phyloP scores from a whole-genome alignment of 2,329 filamentous ascomycete genomes.

The Paracorniculantispora psalliotae region DNA sequence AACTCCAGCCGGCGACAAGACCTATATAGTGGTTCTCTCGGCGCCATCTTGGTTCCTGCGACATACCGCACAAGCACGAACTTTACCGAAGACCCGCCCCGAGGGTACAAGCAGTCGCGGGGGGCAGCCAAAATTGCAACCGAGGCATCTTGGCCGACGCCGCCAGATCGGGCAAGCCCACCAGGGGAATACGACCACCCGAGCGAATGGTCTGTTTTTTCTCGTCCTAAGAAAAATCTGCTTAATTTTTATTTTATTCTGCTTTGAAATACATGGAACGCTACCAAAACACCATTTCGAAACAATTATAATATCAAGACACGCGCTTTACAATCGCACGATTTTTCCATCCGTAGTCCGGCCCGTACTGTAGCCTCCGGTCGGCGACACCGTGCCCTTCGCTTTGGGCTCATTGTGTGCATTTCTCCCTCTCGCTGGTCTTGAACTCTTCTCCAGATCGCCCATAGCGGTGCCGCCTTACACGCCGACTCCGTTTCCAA shows the following conservation, averaged over 20 bases:
- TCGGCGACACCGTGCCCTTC: neutral
- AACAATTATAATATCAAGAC: neutral
- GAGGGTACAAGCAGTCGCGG: neutral
- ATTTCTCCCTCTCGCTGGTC: too few species aligned
- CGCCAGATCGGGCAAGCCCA: neutral
- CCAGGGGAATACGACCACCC: conserved; percentile 7
- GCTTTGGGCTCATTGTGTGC: neutral
- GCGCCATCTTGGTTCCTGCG: neutral
- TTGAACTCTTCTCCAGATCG: too few species aligned
- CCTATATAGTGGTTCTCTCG: conserved; percentile 4
- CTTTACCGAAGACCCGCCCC: conserved; percentile 11
- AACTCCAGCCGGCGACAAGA: neutral
- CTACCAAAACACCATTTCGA: neutral
- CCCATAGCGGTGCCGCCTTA: neutral
- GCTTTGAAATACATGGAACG: neutral
- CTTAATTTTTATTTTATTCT: neutral
- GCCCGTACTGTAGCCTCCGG: neutral
- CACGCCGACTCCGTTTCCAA: neutral
- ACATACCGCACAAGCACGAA: neutral
- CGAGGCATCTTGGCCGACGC: neutral
- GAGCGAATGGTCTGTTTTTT: conserved; percentile 3
- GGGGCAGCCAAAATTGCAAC: neutral
- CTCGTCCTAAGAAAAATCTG: neutral
- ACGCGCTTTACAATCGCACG: neutral
- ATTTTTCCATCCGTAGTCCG: neutral